Base-by-base conservation (phyloP, 108 stramenopile genomes). In the Mayamaea pseudoterrestris region DNA sequence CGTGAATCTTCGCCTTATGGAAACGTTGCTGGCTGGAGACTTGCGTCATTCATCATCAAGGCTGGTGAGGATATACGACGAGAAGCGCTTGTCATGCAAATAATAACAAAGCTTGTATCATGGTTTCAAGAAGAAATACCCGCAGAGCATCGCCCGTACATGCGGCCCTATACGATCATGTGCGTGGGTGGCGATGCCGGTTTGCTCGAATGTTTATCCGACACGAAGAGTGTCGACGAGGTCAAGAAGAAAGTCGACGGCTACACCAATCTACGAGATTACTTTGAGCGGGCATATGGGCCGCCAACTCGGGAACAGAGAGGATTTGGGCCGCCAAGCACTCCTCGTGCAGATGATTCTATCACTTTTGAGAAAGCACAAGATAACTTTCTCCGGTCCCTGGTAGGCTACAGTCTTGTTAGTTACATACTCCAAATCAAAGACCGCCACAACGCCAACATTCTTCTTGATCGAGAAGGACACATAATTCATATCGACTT, bases 371-470 rank as follows among this genome's bases (percentile, higher is more conserved):
- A 83, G 36, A 68, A 75, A 60, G 90, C 90, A 3, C 71, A 83
- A 50, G 90, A 86, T 14, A 92, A 92, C 45, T 92, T 92, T 47
- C 72, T 92, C 16, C 65, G 82, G 12, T 86, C 84, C 5, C 66
- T 92, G 12, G 90, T 92, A 5, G 90, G 90, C 5, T 92, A 92
- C 71, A 86, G 84, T 65, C 52, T 98, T 23, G 70, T 95, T 5
- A 94, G 93, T 52, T 96, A 96, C 68, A 74, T 95, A 47, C 68
- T 95, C 18, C 94, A 97, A 66, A 93, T 90, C 55, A 98, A 98
- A 54, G 97, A 98, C 50, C 53, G 97, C 7, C 97, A 98, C 71
- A 98, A 98, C 62, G 95, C 89, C 17, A 98, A 98, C 54, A 93
- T 98, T 31, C 54, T 98, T 47, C 57, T 98, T 53, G 93, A 93